These are phyloP conservation scores for Aphelidium insulamus DNA, from an alignment of 371 early-diverging fungal genomes.

Conservation along the genomic window DNA sequence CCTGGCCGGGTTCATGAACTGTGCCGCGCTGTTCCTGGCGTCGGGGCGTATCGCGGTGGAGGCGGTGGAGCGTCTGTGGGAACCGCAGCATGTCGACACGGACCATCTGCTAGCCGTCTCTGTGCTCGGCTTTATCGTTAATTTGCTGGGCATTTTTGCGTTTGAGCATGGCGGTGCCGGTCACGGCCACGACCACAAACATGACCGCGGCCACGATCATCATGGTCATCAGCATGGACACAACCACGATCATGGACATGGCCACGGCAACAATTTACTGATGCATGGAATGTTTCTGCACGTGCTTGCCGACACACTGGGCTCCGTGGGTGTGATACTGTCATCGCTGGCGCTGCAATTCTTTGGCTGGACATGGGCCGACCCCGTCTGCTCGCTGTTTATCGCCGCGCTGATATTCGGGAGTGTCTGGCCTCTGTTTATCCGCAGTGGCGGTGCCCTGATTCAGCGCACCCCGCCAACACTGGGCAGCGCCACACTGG, in stretches of 20 bases:
- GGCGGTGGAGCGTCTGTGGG: conserved; percentile 58
- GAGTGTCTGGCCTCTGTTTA: conserved; percentile 63
- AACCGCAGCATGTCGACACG: conserved; percentile 70
- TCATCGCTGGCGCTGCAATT: conserved; percentile 67
- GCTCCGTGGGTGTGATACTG: conserved; percentile 83
- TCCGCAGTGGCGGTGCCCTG: too few species aligned
- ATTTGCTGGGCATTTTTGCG: conserved; percentile 74
- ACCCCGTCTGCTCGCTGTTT: conserved; percentile 81
- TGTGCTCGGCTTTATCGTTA: conserved; percentile 72
- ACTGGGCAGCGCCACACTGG: too few species aligned
- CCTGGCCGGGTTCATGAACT: conserved; percentile 75
- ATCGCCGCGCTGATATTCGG: conserved; percentile 68
- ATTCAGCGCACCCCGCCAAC: too few species aligned
- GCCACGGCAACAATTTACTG: conserved; percentile 7
- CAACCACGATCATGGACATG: conserved; percentile 20
- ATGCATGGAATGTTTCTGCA: conserved; percentile 61
- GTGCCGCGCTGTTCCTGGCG: conserved; percentile 65
- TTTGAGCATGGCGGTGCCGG: conserved; percentile 58
- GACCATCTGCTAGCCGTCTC: conserved; percentile 62
- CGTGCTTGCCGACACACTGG: conserved; percentile 82
- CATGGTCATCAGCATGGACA: conserved; percentile 22
- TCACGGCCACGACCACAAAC: conserved; percentile 3
- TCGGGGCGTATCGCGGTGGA: conserved; percentile 71
- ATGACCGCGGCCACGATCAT: conserved; percentile 1
- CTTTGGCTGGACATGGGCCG: conserved; percentile 85